These are phyloP conservation scores for Avena sativa DNA, from an alignment of 176 grass and related monocot genomes.

Conservation along the genomic window DNA sequence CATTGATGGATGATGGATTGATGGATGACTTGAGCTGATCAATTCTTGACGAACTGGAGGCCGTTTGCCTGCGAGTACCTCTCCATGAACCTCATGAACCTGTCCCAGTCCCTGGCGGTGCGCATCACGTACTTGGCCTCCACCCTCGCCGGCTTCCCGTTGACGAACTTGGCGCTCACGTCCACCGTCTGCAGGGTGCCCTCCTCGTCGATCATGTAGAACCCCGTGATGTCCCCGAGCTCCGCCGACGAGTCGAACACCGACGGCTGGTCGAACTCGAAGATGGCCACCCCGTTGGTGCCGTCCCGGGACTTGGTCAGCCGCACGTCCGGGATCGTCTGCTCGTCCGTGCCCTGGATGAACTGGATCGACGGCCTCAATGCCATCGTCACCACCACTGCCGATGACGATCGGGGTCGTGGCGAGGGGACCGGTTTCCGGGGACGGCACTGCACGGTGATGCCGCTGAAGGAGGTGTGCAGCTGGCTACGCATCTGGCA, in stretches of 20 bases:
- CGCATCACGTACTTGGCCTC: slow-evolving; percentile 35
- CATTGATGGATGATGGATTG: neutral
- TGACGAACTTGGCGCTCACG: slow-evolving; percentile 34
- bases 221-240: slow-evolving; percentile 87
- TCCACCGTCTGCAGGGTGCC: slow-evolving; percentile 17
- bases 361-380: slow-evolving; percentile 79
- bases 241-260: slow-evolving; percentile 54
- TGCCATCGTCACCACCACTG: slow-evolving; percentile 48
- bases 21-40: neutral
- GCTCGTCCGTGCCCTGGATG: slow-evolving; percentile 92
- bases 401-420: neutral
- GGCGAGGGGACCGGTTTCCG: neutral
- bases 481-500: slow-evolving; percentile 21
- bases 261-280: slow-evolving; percentile 81
- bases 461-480: slow-evolving; percentile 51
- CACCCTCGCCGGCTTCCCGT: slow-evolving; percentile 3
- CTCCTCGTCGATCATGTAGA: slow-evolving; percentile 38
- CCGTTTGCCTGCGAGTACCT: slow-evolving; percentile 22
- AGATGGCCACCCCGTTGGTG: slow-evolving; percentile 80
- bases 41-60: slow-evolving; percentile 36
- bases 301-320: slow-evolving; percentile 94
- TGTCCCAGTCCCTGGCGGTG: slow-evolving; percentile 12
- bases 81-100: slow-evolving; percentile 36
- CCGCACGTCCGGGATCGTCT: slow-evolving; percentile 88
- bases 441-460: slow-evolving; percentile 47